phyloP scores from a whole-genome alignment of 805 yeast genomes.

The Ogataea naganishii region DNA sequence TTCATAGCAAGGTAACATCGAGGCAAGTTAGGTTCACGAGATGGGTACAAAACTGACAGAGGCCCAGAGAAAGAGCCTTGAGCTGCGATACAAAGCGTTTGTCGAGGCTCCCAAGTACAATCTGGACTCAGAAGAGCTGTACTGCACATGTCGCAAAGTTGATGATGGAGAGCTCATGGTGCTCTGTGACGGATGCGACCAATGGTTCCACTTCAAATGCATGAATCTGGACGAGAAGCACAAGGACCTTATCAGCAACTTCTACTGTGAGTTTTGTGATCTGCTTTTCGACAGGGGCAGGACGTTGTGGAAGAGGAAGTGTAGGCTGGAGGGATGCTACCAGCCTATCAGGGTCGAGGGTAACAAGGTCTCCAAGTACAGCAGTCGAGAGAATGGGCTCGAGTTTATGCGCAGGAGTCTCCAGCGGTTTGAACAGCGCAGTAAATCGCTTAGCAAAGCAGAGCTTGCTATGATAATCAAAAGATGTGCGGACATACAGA shows the following conservation, averaged over 20 bases:
- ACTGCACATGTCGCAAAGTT: slow-evolving; percentile 69
- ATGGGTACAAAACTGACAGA: no score
- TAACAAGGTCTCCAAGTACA: slow-evolving; percentile 52
- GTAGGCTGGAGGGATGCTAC: slow-evolving; percentile 52
- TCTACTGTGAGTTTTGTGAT: slow-evolving; percentile 68
- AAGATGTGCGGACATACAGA: slow-evolving; percentile 8
- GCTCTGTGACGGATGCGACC: slow-evolving; percentile 93
- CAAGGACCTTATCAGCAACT: slow-evolving; percentile 50
- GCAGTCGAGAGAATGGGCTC: slow-evolving; percentile 64
- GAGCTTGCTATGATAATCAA: slow-evolving; percentile 11
- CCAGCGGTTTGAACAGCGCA: slow-evolving; percentile 9
- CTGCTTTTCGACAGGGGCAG: slow-evolving; percentile 33
- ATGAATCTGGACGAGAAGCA: slow-evolving; percentile 46
- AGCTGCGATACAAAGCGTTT: slow-evolving; percentile 20
- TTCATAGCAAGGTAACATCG: no score
- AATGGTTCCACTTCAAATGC: slow-evolving; percentile 87
- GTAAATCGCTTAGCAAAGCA: slow-evolving; percentile 3
- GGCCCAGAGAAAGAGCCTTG: slow-evolving; percentile 10
- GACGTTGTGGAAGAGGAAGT: slow-evolving; percentile 69
- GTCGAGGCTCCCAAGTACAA: slow-evolving; percentile 29
- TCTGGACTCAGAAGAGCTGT: slow-evolving; percentile 52
- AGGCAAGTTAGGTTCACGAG: no score
- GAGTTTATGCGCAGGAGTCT: slow-evolving; percentile 29
- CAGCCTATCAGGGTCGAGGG: slow-evolving; percentile 34
- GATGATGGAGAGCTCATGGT: slow-evolving; percentile 83